Conservation (phyloP, 257 asterid genomes). For the Salvia splendens region DNA sequence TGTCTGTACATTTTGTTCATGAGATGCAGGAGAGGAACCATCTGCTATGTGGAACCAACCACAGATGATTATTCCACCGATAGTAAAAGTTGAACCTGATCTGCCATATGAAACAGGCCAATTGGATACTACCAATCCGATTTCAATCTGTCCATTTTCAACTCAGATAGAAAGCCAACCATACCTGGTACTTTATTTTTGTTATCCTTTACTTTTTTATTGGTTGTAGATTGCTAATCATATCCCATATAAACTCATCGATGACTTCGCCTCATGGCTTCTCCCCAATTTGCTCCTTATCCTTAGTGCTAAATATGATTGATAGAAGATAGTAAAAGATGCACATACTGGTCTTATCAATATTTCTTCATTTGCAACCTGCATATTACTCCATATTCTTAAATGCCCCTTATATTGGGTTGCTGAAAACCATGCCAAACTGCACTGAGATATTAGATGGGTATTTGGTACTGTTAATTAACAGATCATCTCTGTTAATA, state of each 20-base stretch:
- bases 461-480: not conserved
- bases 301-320: not conserved
- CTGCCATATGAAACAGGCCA: slow-evolving; percentile 11
- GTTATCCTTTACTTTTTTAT: not conserved
- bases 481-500: not conserved
- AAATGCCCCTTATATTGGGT: not conserved
- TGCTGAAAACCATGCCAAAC: not conserved
- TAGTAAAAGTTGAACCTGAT: slow-evolving; percentile 41
- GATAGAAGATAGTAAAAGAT: not conserved
- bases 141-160: slow-evolving; percentile 25
- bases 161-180: slow-evolving; percentile 38
- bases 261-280: not conserved
- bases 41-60: not conserved
- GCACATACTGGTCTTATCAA: not conserved
- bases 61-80: slow-evolving; percentile 13
- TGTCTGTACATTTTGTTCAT: slow-evolving; percentile 19
- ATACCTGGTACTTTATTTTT: slow-evolving; percentile 41
- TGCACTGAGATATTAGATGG: not conserved
- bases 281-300: not conserved
- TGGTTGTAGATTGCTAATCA: not conserved
- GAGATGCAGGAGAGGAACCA: slow-evolving; percentile 31
- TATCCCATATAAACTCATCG: not conserved
- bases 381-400: too few relatives aligned
- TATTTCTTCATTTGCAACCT: not conserved
- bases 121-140: slow-evolving; percentile 13